Evolutionary conservation across 768 basidiomycete genomes (phyloP).

Genomic region (Rhizopogon rudus): DNA sequence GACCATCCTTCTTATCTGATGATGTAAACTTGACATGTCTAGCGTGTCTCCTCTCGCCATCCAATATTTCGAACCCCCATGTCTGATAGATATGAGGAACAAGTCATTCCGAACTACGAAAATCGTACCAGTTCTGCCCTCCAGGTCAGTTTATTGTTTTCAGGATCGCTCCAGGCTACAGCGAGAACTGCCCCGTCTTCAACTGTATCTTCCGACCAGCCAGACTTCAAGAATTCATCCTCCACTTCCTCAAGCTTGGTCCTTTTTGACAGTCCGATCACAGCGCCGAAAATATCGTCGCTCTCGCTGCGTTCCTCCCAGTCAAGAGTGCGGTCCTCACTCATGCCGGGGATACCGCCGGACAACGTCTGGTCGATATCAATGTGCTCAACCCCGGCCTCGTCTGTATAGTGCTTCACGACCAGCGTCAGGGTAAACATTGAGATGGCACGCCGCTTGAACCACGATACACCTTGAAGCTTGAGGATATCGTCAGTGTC

Average conservation of each 20-base stretch:
- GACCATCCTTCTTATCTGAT: constrained; percentile 43
- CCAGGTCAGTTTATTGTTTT: constrained; percentile 59
- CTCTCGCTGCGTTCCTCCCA: constrained; percentile 50
- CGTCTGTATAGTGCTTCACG: constrained; percentile 64
- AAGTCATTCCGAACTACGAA: neutral
- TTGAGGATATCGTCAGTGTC: constrained; percentile 55
- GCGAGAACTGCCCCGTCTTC: constrained; percentile 31
- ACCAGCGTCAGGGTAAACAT: constrained; percentile 52
- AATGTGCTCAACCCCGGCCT: constrained; percentile 55
- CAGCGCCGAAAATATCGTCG: constrained; percentile 58
- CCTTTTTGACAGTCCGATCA: constrained; percentile 52
- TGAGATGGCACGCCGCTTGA: constrained; percentile 58
- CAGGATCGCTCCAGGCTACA: constrained; percentile 53
- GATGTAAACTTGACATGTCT: constrained; percentile 63
- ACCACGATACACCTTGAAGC: constrained; percentile 72
- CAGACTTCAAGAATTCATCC: constrained; percentile 35
- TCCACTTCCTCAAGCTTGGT: constrained; percentile 42
- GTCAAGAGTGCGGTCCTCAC: constrained; percentile 52
- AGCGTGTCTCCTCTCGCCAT: constrained; percentile 55
- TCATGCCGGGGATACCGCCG: constrained; percentile 54
- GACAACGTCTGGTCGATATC: constrained; percentile 62
- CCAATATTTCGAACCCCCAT: constrained; percentile 63
- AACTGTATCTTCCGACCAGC: constrained; percentile 38
- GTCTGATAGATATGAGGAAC: constrained; percentile 20
- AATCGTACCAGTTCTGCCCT: constrained; percentile 53